Evolutionary conservation across 345 rosid species (phyloP), one percentile per base, ranked within the genome.

Genomic region (Boechera retrofracta): DNA sequence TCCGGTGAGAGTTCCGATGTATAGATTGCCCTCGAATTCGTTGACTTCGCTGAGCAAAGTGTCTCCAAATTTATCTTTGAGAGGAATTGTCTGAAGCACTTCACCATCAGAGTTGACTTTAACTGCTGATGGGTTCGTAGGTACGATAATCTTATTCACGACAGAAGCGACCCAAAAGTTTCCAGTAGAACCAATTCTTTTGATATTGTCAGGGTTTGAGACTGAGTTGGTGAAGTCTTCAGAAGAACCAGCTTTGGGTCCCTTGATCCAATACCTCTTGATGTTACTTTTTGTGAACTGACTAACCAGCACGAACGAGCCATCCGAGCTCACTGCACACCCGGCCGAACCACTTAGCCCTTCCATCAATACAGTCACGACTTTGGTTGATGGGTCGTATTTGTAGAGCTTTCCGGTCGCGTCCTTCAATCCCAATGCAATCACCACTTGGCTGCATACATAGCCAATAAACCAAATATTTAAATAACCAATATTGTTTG

Each of bases 81-180:
- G 72, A 12, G 76, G 76, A 36, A 77, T 71, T 18, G 81, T 71
- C 55, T 71, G 62, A 49, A 77, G 67, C 53, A 77, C 72, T 55
- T 77, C 54, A 10, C 81, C 81, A 29, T 71, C 18, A 56, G 77
- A 71, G 54, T 77, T 71, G 5, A 77, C 74, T 77, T 77, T 77
- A 26, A 77, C 72, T 7, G 81, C 81, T 15, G 81, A 71, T 16
- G 81, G 81, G 26, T 77, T 65, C 5, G 81, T 77, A 29, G 77
- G 72, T 18, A 71, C 72, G 21, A 77, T 3, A 38, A 71, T 58
- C 67, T 71, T 71, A 67, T 71, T 77, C 36, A 77, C 81, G 4
- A 77, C 81, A 0, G 81, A 77, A 64, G 81, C 81, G 2, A 77
- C 77, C 81, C 81, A 77, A 56, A 77, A 77, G 73, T 77, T 77